These are phyloP conservation scores for Chaetomium olivaceum DNA, from an alignment of 2,329 filamentous ascomycete species.

Conservation along the genomic window DNA sequence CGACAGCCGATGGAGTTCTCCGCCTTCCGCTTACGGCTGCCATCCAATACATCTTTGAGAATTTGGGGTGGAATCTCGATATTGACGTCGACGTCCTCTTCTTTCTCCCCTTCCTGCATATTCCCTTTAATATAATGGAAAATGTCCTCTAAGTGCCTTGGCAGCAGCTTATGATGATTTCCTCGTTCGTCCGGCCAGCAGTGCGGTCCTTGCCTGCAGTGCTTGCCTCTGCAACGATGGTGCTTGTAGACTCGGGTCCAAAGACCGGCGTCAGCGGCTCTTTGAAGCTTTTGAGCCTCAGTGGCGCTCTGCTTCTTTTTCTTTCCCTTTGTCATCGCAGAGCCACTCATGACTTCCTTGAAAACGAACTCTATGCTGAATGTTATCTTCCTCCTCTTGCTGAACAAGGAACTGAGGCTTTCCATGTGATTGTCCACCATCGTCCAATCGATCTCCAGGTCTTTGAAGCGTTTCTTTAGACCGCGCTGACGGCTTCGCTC, in stretches of 20 bases:
- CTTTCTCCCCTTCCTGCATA: constrained; percentile 10
- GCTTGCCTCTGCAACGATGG: constrained; percentile 7
- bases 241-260: constrained; percentile 17
- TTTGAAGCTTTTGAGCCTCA: no score
- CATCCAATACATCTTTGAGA: constrained; percentile 5
- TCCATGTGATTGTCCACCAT: no score
- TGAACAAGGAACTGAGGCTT: no score
- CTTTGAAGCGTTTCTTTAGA: no score
- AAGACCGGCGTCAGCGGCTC: constrained; percentile 9
- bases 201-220: constrained; percentile 2
- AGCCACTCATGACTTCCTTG: no score
- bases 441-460: no score
- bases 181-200: background rate
- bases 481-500: no score
- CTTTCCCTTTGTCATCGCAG: no score
- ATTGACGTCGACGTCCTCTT: constrained; percentile 4
- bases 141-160: constrained; percentile 6
- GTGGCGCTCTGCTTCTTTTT: no score
- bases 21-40: constrained; percentile 5
- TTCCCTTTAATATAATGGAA: constrained; percentile 6
- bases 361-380: no score
- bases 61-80: constrained; percentile 9
- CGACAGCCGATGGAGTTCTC: constrained; percentile 9
- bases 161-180: constrained; percentile 2
- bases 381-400: no score